Conservation (phyloP, 139 green algal species). For the Chlamydomonas sphaeroides region DNA sequence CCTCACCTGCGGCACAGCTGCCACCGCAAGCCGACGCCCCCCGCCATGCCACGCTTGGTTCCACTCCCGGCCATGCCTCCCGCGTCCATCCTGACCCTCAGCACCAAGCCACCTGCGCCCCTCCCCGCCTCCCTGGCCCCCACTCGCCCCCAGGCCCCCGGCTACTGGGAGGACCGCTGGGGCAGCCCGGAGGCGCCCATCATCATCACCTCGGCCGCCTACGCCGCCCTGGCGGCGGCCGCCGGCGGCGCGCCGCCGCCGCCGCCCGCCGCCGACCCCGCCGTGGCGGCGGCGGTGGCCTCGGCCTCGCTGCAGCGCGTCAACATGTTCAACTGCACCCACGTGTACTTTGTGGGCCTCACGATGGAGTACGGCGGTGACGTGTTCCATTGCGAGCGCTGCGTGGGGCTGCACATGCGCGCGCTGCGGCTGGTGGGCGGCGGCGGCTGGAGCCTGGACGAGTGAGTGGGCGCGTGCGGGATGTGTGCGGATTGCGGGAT, state of each 20-base stretch:
- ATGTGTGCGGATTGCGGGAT: too few species aligned
- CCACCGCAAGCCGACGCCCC: too few species aligned
- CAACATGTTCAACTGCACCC: constrained; percentile 18
- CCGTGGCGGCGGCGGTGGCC: too few species aligned
- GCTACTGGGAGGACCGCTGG: not conserved
- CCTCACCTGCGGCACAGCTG: too few species aligned
- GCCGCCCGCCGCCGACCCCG: not conserved
- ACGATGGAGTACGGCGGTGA: not conserved
- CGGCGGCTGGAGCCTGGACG: too few species aligned
- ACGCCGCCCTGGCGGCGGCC: not conserved
- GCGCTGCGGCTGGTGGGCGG: not conserved
- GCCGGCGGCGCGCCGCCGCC: not conserved
- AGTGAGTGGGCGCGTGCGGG: too few species aligned
- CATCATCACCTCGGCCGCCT: not conserved
- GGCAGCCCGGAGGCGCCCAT: not conserved
- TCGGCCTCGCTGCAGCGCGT: not conserved
- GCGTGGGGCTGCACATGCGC: not conserved
- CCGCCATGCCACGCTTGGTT: too few species aligned
- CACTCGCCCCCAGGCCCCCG: not conserved
- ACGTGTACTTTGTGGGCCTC: not conserved
- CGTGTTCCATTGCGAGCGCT: constrained; percentile 9
- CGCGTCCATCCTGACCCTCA: too few species aligned
- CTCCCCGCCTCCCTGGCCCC: not conserved
- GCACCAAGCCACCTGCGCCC: not conserved
- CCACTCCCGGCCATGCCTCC: too few species aligned